Evolutionary conservation across 345 rosid species (phyloP).

Genomic region (Gossypium australe): DNA sequence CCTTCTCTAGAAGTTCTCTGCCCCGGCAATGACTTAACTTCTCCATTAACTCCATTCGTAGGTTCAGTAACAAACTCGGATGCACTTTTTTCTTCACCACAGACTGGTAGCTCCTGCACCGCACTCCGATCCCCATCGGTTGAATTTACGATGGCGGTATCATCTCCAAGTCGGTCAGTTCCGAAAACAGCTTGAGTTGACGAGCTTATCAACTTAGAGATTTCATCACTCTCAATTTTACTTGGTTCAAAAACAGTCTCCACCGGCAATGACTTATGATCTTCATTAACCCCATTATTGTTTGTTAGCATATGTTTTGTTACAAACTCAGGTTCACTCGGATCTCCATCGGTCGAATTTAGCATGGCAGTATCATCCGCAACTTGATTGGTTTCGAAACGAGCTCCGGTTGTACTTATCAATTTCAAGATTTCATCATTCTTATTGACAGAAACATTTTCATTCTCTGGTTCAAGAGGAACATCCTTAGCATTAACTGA

Average conservation of each 20-base stretch:
- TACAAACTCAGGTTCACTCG: slow-evolving; percentile 24
- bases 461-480: slow-evolving; percentile 11
- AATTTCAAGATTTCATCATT: slow-evolving; percentile 28
- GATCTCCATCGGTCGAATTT: slow-evolving; percentile 19
- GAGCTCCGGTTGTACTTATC: slow-evolving; percentile 13
- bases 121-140: slow-evolving; percentile 15
- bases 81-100: not conserved
- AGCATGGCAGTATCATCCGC: slow-evolving; percentile 13
- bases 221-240: slow-evolving; percentile 17
- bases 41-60: slow-evolving; percentile 30
- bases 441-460: slow-evolving; percentile 17
- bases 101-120: not conserved
- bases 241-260: slow-evolving; percentile 14
- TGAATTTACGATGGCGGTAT: slow-evolving; percentile 18
- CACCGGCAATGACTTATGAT: slow-evolving; percentile 20
- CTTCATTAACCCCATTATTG: slow-evolving; percentile 29
- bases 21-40: slow-evolving; percentile 20
- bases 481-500: slow-evolving; percentile 17
- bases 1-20: slow-evolving; percentile 29
- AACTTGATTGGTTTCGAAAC: slow-evolving; percentile 14
- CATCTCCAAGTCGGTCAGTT: slow-evolving; percentile 15
- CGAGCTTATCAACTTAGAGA: slow-evolving; percentile 18
- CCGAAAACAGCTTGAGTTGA: slow-evolving; percentile 9
- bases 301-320: slow-evolving; percentile 17
- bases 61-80: slow-evolving; percentile 29